A percentile compares a stretch with the other conserved stretches of the same genome.
phyloP scores from a whole-genome alignment of 331 rosid genomes.

The Quercus tomentella region DNA sequence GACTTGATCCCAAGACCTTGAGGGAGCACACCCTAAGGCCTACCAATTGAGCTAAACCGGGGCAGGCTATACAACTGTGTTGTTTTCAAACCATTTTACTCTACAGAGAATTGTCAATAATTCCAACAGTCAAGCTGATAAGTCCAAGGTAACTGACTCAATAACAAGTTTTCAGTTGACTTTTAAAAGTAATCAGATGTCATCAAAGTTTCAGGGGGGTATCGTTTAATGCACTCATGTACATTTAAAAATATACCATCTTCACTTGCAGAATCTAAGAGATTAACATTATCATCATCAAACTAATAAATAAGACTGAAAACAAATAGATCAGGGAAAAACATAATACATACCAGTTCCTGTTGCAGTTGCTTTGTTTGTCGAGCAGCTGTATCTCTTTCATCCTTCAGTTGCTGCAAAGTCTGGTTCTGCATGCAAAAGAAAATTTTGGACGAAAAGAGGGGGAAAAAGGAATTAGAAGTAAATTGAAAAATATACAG shows the following conservation, averaged over 20 bases:
- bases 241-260: neutral
- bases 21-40: too few relatives aligned
- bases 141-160: neutral
- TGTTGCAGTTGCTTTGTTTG: slow-evolving; percentile 77
- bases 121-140: neutral
- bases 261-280: neutral
- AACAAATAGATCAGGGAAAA: neutral
- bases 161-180: neutral
- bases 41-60: too few relatives aligned
- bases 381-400: slow-evolving; percentile 67
- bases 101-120: neutral
- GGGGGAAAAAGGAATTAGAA: neutral
- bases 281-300: neutral
- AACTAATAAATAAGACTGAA: slow-evolving; percentile 1
- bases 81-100: neutral
- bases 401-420: slow-evolving; percentile 67
- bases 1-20: too few relatives aligned
- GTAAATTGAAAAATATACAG: slow-evolving; percentile 1
- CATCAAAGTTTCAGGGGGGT: neutral
- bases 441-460: slow-evolving; percentile 3
- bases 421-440: slow-evolving; percentile 40
- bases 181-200: neutral
- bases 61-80: neutral
- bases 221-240: neutral
- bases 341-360: slow-evolving; percentile 29